phyloP scores from a whole-genome alignment of 345 rosid genomes.

The Arabidopsis arenosa region DNA sequence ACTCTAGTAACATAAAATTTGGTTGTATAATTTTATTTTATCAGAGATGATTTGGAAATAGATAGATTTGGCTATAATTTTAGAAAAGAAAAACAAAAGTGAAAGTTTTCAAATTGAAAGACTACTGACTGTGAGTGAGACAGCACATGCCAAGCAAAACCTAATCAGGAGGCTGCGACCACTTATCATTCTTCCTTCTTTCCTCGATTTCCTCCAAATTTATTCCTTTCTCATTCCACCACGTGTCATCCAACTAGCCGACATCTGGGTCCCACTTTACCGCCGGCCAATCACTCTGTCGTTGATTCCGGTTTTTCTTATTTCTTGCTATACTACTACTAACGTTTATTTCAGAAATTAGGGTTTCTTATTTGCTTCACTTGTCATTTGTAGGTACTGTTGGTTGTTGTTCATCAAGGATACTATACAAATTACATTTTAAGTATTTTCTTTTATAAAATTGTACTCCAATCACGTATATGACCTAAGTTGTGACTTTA shows the following conservation, averaged over 20 bases:
- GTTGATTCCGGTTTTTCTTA: not conserved
- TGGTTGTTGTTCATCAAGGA: not conserved
- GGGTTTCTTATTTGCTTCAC: slow-evolving; percentile 17
- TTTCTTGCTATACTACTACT: not conserved
- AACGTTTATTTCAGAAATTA: slow-evolving; percentile 15
- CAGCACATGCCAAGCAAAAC: slow-evolving; percentile 40
- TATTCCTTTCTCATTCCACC: slow-evolving; percentile 38
- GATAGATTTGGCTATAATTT: slow-evolving; percentile 4
- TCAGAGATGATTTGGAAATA: slow-evolving; percentile 2
- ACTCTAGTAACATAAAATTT: slow-evolving; percentile 2
- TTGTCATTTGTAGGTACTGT: not conserved
- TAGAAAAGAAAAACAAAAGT: not conserved
- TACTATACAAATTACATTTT: too few species aligned
- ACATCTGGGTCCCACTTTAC: slow-evolving; percentile 31
- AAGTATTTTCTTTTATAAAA: too few species aligned
- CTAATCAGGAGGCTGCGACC: slow-evolving; percentile 40
- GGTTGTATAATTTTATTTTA: not conserved
- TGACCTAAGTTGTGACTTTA: too few species aligned
- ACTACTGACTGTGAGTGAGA: slow-evolving; percentile 35
- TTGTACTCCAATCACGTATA: too few species aligned
- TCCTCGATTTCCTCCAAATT: slow-evolving; percentile 40
- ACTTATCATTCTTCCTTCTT: slow-evolving; percentile 28
- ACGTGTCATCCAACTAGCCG: slow-evolving; percentile 36
- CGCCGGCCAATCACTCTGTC: slow-evolving; percentile 40
- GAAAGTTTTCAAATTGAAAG: slow-evolving; percentile 22